Percentiles rank a stretch among this genome's conserved stretches.
phyloP scores from a whole-genome alignment of 495 filamentous ascomycete species.

The Aspergillus steynii region DNA sequence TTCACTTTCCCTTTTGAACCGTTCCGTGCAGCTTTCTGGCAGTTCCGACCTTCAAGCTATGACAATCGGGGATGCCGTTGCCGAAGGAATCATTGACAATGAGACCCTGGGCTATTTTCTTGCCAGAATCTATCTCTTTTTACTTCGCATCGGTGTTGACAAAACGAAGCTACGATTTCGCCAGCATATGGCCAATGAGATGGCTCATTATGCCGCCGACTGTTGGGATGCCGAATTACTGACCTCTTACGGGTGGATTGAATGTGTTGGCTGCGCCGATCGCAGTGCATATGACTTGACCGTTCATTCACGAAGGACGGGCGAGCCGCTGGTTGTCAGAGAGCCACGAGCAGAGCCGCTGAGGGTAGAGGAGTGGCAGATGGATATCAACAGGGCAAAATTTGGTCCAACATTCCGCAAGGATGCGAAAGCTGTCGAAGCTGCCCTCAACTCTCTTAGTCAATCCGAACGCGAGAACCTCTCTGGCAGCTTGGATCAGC shows the following conservation, averaged over 20 bases:
- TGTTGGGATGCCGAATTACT: constrained; percentile 84
- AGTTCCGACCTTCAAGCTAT: constrained; percentile 62
- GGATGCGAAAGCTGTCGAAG: constrained; percentile 72
- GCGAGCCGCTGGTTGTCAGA: constrained; percentile 67
- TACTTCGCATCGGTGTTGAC: constrained; percentile 69
- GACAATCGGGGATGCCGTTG: constrained; percentile 72
- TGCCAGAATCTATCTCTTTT: constrained; percentile 72
- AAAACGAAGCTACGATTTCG: constrained; percentile 73
- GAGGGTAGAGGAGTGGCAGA: constrained; percentile 69
- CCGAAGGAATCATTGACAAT: constrained; percentile 71
- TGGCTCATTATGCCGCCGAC: constrained; percentile 82
- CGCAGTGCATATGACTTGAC: constrained; percentile 77
- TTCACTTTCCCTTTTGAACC: constrained; percentile 65
- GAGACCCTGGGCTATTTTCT: constrained; percentile 86
- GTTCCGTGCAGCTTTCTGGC: constrained; percentile 68
- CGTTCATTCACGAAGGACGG: constrained; percentile 77
- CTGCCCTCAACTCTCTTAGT: constrained; percentile 62
- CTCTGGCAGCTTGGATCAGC: constrained; percentile 60
- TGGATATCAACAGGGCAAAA: constrained; percentile 82
- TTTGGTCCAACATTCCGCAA: constrained; percentile 80
- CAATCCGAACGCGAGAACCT: constrained; percentile 73
- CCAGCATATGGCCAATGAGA: constrained; percentile 81
- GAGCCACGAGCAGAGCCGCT: constrained; percentile 66
- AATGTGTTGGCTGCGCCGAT: constrained; percentile 84
- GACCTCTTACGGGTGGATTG: constrained; percentile 81